Base-by-base conservation (phyloP, 1,139 yeast species). In the Yamadazyma dendronema region DNA sequence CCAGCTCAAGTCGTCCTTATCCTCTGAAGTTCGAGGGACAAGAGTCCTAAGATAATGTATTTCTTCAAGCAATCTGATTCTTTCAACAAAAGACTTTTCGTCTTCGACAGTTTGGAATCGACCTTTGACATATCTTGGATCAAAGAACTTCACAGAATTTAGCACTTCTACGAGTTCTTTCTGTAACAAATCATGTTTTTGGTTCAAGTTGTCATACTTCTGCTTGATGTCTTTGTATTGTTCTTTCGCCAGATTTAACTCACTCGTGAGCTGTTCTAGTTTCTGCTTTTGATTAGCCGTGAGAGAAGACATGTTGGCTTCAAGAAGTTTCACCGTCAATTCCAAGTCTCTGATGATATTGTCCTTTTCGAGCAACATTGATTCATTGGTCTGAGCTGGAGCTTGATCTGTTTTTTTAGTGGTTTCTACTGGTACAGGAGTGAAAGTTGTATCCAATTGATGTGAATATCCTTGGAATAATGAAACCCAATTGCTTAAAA, bases 251-350 rank as follows among this genome's bases (percentile, higher is more conserved):
- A 37, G 37, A 0, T 46, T 40, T n/a, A 69, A 43, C 28, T 58
- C 56, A 2, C 38, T 13, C 13, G 53, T 51, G 17, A 71, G 40
- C 6, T 50, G 28, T 4, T 35, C 32, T 4, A 44, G 17, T 35
- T 19, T 56, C 47, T 17, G 54, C 39, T 39, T 33, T 23, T 63
- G 55, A 23, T 50, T 56, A n/a, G 48, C 54, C 30, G 62, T 64
- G 17, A 43, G 13, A 11, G 59, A 62, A 10, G 56, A 53, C 56
- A 77, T 60, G 48, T 68, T 72, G 16, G 64, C 62, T 43, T 69
- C 72, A 30, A 73, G 50, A 11, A 71, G 53, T 8, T 63, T 62
- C 8, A 74, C 56, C 41, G 72, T 75, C 41, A 74, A 61, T 26
- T 65, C 63, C 12, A 65, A 50, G 23, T 59, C 69, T n/a, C 55